Conservation (phyloP, 176 grass and related monocot species). For the Ensete ventricosum region DNA sequence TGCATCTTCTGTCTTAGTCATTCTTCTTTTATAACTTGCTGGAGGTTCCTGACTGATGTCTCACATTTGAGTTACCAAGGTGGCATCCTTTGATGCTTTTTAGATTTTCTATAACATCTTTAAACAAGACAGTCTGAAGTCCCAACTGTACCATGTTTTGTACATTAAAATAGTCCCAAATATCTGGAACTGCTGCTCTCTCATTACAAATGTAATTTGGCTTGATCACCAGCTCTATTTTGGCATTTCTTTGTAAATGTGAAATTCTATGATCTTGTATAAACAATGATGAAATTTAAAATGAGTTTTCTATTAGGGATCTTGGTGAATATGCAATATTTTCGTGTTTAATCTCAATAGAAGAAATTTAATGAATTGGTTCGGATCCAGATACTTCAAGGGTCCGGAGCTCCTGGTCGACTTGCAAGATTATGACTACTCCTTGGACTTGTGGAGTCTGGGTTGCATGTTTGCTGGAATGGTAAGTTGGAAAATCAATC, state of each 20-base stretch:
- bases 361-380: not conserved
- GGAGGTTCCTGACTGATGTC: not conserved
- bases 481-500: slow-evolving; percentile 20
- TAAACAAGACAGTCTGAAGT: not conserved
- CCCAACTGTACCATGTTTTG: not conserved
- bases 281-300: not conserved
- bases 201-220: not conserved
- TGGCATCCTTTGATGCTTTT: not conserved
- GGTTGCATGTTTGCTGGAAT: slow-evolving; percentile 84
- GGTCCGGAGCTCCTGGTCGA: slow-evolving; percentile 67
- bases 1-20: not conserved
- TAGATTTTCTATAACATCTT: not conserved
- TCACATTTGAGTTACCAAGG: not conserved
- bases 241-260: not conserved
- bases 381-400: slow-evolving; percentile 58
- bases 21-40: not conserved
- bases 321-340: not conserved
- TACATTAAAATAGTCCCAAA: not conserved
- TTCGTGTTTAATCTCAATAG: not conserved
- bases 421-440: slow-evolving; percentile 65
- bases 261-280: not conserved
- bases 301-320: not conserved
- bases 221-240: not conserved
- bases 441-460: slow-evolving; percentile 82
- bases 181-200: not conserved